A percentile compares a stretch with the other conserved stretches of the same genome.
Conservation (phyloP, 768 basidiomycete species). For the Rubroboletus satanas region DNA sequence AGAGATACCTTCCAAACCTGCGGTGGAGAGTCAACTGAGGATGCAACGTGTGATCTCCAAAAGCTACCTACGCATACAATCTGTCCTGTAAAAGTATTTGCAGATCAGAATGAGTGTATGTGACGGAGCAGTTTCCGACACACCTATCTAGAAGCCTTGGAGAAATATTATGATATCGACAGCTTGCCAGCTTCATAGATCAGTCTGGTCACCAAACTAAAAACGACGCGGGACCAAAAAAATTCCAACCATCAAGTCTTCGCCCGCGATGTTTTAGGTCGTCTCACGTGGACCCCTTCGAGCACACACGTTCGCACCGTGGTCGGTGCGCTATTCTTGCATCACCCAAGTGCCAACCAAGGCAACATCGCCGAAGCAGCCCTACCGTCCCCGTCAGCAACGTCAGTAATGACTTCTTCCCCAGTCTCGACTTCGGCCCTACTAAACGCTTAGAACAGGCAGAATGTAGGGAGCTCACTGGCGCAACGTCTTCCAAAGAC, state of each 20-base stretch:
- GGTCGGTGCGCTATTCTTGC: conserved; percentile 23
- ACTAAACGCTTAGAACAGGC: conserved; percentile 37
- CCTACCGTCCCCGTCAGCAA: conserved; percentile 5
- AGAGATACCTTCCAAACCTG: neutral
- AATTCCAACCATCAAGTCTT: neutral
- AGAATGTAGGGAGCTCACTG: conserved; percentile 51
- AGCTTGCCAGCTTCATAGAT: too few relatives aligned
- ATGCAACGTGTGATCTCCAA: neutral
- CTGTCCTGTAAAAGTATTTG: neutral
- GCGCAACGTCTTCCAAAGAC: conserved; percentile 74
- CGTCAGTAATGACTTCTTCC: conserved; percentile 24
- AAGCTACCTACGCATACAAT: neutral
- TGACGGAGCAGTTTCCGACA: neutral
- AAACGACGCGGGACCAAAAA: too few relatives aligned
- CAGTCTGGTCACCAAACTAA: too few relatives aligned
- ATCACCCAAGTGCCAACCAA: conserved; percentile 18
- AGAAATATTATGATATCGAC: too few relatives aligned
- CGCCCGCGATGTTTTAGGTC: conserved; percentile 20
- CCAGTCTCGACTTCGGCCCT: conserved; percentile 66
- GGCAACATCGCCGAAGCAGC: neutral
- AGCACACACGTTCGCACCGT: conserved; percentile 13
- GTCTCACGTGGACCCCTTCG: conserved; percentile 22
- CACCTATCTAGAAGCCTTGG: neutral
- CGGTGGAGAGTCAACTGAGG: neutral
- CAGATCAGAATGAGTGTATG: neutral